phyloP scores from a whole-genome alignment of 352 stramenopile genomes.

The Pythium utonaiense region DNA sequence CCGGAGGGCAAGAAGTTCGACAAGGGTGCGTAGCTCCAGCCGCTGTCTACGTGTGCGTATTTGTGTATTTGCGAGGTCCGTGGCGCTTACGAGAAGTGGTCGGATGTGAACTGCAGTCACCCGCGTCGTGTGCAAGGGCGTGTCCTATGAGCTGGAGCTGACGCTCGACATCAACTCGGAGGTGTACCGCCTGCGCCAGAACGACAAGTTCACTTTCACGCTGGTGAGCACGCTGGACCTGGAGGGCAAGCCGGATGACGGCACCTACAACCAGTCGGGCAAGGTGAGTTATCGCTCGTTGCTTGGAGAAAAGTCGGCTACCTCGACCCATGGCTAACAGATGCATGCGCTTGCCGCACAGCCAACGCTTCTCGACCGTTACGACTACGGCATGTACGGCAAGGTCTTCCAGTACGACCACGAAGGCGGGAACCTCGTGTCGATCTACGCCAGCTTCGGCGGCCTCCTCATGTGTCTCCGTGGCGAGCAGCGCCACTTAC shows the following conservation, averaged over 20 bases:
- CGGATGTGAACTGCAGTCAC: constrained; percentile 68
- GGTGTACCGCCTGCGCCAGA: constrained; percentile 94
- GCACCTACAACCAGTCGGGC: constrained; percentile 90
- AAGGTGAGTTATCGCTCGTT: constrained; percentile 45
- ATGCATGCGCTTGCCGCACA: constrained; percentile 1
- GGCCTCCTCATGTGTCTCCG: constrained; percentile 97
- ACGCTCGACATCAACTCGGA: constrained; percentile 98
- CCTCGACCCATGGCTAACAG: constrained; percentile 2
- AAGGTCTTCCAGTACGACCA: constrained; percentile 97
- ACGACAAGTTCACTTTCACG: constrained; percentile 96
- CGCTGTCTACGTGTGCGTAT: background rate
- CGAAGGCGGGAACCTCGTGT: constrained; percentile 91
- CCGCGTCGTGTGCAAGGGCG: constrained; percentile 94
- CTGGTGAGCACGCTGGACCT: constrained; percentile 95
- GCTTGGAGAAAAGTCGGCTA: background rate
- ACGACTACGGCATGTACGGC: constrained; percentile 99
- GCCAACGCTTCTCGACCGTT: constrained; percentile 94
- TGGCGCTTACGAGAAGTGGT: background rate
- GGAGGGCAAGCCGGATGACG: constrained; percentile 95
- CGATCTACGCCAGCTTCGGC: constrained; percentile 95
- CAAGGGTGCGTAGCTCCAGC: constrained; percentile 55
- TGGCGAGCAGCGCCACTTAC: constrained; percentile 95
- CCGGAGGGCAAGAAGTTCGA: constrained; percentile 98
- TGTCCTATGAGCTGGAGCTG: constrained; percentile 97
- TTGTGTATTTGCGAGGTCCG: background rate